Conservation (phyloP, 305 asterid genomes). For the Fraxinus greggii region DNA sequence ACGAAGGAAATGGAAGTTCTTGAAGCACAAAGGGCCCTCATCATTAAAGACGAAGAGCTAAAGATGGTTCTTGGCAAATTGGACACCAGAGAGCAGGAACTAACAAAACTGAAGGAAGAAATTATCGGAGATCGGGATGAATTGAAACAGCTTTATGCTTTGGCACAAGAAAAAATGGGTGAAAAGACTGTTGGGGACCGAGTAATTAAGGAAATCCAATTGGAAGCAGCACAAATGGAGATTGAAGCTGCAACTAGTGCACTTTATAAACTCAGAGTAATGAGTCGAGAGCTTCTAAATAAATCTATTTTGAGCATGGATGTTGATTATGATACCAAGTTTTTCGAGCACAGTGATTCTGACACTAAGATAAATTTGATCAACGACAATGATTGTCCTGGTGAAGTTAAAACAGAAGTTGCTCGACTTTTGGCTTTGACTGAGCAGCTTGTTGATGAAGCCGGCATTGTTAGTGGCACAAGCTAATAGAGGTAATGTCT, state of each 20-base stretch:
- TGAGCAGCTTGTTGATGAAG: conserved; percentile 60
- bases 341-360: conserved; percentile 13
- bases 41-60: conserved; percentile 66
- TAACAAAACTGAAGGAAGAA: conserved; percentile 50
- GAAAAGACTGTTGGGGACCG: conserved; percentile 56
- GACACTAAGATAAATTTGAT: conserved; percentile 19
- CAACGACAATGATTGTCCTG: conserved; percentile 24
- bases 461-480: conserved; percentile 32
- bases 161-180: conserved; percentile 55
- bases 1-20: conserved; percentile 65
- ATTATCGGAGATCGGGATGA: conserved; percentile 42
- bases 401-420: conserved; percentile 54
- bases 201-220: conserved; percentile 64
- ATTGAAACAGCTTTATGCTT: conserved; percentile 48
- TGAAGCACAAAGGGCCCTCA: conserved; percentile 53
- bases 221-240: conserved; percentile 76
- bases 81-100: conserved; percentile 61
- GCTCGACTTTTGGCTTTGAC: conserved; percentile 62
- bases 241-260: conserved; percentile 75
- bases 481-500: conserved; percentile 9
- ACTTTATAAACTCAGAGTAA: conserved; percentile 56
- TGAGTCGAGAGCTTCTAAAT: conserved; percentile 60
- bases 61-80: conserved; percentile 38
- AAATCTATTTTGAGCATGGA: conserved; percentile 38
- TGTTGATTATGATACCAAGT: conserved; percentile 31